Evolutionary conservation across 176 grass and related monocot genomes (phyloP).

Genomic region (Bonia amplexicaulis): DNA sequence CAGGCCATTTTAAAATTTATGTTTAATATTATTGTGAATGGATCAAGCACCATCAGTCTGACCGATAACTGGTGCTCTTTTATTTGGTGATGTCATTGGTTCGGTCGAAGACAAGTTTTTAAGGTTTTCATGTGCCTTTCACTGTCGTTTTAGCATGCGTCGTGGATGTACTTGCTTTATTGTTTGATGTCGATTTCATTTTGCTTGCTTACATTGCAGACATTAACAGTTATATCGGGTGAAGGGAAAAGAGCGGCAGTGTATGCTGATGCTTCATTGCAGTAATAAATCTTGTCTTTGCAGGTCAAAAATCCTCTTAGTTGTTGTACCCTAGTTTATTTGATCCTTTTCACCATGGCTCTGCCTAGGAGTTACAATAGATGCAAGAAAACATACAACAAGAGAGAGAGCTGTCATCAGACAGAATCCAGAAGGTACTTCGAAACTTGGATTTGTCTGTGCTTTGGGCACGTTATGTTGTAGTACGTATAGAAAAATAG

Average conservation of each 20-base stretch:
- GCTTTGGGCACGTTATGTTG: conserved; percentile 15
- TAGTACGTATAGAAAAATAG: too few species aligned
- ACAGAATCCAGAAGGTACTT: conserved; percentile 15
- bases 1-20: not conserved
- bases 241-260: not conserved
- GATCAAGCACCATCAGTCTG: conserved; percentile 10
- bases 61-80: conserved; percentile 13
- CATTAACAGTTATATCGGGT: not conserved
- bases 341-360: not conserved
- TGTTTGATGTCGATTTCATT: conserved; percentile 12
- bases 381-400: conserved; percentile 7
- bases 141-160: conserved; percentile 10
- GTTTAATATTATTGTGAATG: conserved; percentile 21
- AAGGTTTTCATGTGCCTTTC: conserved; percentile 33
- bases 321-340: not conserved
- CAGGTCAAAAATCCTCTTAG: not conserved
- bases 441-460: conserved; percentile 15
- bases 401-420: conserved; percentile 22
- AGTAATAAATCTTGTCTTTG: not conserved
- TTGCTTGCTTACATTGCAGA: not conserved
- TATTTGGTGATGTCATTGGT: conserved; percentile 17
- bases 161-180: not conserved
- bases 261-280: not conserved
- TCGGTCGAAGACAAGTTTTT: conserved; percentile 33
- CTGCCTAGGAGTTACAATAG: conserved; percentile 2